phyloP scores from a whole-genome alignment of 2,329 filamentous ascomycete species.

The Colletotrichum tanaceti region DNA sequence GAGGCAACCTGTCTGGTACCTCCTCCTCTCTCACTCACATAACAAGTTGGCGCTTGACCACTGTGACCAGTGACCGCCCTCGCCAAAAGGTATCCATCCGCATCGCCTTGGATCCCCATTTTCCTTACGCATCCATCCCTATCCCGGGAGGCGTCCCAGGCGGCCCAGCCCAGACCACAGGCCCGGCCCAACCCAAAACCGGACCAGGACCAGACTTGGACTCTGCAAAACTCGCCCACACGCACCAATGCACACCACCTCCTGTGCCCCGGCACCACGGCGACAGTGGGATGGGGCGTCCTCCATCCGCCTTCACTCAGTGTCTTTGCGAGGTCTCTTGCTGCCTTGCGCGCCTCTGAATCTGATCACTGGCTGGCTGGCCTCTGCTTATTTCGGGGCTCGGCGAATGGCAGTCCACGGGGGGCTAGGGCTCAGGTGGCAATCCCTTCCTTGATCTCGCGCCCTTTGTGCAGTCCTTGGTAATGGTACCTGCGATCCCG shows the following conservation, averaged over 20 bases:
- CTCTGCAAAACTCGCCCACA: slow-evolving; percentile 4
- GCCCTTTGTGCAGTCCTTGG: not conserved
- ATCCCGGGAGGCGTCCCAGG: not conserved
- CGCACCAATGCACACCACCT: slow-evolving; percentile 10
- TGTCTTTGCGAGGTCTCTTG: not conserved
- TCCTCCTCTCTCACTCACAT: not conserved
- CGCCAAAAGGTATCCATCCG: not conserved
- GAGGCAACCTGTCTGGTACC: slow-evolving; percentile 22
- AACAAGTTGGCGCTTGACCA: slow-evolving; percentile 15
- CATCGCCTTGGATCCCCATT: slow-evolving; percentile 11
- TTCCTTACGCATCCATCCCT: slow-evolving; percentile 1
- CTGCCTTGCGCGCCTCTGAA: not conserved
- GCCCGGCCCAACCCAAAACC: not conserved
- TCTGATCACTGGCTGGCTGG: not conserved
- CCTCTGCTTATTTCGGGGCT: slow-evolving; percentile 30
- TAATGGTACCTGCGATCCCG: slow-evolving; percentile 19
- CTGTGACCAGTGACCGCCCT: slow-evolving; percentile 18
- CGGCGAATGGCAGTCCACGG: slow-evolving; percentile 22
- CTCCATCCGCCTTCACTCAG: slow-evolving; percentile 7
- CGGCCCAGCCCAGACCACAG: slow-evolving; percentile 22
- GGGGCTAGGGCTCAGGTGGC: no score
- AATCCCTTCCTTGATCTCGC: not conserved
- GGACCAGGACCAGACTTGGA: not conserved
- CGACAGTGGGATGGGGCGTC: not conserved
- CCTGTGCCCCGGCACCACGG: not conserved